Percentiles rank a stretch among this genome's conserved stretches.
Conservation (phyloP, 164 flowering plant species). For the Platanus orientalis region DNA sequence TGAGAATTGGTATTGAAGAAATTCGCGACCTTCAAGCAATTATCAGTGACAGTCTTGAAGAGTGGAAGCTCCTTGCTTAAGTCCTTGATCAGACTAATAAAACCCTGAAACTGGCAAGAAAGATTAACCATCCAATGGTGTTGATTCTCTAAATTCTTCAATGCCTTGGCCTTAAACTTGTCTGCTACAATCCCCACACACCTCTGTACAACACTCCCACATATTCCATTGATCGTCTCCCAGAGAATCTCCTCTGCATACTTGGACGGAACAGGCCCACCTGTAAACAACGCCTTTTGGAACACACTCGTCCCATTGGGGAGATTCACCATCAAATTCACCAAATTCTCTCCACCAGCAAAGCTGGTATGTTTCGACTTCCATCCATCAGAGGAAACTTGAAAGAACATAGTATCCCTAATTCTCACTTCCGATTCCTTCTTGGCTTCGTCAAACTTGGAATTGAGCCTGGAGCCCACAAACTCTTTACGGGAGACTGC, state of each 20-base stretch:
- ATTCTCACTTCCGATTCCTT: constrained; percentile 70
- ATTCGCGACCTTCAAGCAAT: constrained; percentile 58
- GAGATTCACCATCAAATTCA: constrained; percentile 75
- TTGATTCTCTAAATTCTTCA: constrained; percentile 73
- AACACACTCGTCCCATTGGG: constrained; percentile 93
- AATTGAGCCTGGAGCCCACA: constrained; percentile 53
- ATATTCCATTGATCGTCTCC: constrained; percentile 59
- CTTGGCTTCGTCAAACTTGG: constrained; percentile 61
- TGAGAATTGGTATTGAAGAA: constrained; percentile 57
- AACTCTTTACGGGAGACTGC: constrained; percentile 52
- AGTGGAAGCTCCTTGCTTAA: constrained; percentile 64
- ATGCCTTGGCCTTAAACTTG: constrained; percentile 65
- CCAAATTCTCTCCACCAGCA: constrained; percentile 48
- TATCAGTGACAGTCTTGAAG: constrained; percentile 47
- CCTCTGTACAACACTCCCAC: constrained; percentile 50
- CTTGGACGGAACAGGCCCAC: constrained; percentile 53
- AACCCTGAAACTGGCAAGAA: constrained; percentile 75
- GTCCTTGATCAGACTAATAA: constrained; percentile 70
- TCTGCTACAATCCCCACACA: constrained; percentile 89
- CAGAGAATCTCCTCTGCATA: constrained; percentile 84
- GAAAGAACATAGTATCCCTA: constrained; percentile 89
- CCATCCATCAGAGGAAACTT: constrained; percentile 87
- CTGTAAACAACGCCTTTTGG: constrained; percentile 62
- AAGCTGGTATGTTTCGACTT: constrained; percentile 27
- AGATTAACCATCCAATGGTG: constrained; percentile 93